Conservation (phyloP, 139 green algal genomes). For the Chlorella vulgaris region DNA sequence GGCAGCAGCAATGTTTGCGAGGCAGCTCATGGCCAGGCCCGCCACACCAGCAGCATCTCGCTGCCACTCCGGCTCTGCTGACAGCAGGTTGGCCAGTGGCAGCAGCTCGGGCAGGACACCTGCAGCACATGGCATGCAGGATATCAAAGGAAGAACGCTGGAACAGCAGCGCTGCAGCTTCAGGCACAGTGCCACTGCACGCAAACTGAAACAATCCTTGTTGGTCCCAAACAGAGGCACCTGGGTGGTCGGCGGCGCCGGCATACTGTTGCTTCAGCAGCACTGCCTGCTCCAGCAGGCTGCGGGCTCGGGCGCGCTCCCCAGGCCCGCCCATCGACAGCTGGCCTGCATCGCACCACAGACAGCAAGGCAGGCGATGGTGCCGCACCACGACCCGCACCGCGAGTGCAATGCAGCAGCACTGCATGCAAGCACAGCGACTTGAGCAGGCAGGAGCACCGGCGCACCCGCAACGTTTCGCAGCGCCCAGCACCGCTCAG, state of each 20-base stretch:
- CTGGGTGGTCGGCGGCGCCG: constrained; percentile 41
- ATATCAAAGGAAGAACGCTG: no score
- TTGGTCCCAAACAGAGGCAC: no score
- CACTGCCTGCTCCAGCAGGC: constrained; percentile 57
- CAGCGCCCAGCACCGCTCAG: constrained; percentile 63
- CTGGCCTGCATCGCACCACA: constrained; percentile 31
- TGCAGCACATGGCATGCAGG: no score
- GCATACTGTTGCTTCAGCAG: constrained; percentile 56
- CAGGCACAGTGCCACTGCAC: no score
- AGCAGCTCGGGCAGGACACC: constrained; percentile 51
- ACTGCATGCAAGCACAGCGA: neutral
- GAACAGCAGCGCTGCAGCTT: no score
- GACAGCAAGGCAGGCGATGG: no score
- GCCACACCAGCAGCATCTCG: constrained; percentile 39
- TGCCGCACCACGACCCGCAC: no score
- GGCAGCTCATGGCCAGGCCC: constrained; percentile 34
- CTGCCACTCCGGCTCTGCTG: constrained; percentile 37
- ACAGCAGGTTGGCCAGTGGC: constrained; percentile 43
- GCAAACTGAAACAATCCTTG: no score
- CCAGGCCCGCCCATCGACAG: constrained; percentile 45
- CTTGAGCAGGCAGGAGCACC: no score
- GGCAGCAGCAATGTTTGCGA: constrained; percentile 30
- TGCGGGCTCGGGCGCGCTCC: constrained; percentile 38
- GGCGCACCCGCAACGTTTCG: constrained; percentile 57
- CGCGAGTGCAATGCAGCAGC: no score